Conservation (phyloP, 176 grass and related monocot genomes). For the Dendrocalamus sinicus region DNA sequence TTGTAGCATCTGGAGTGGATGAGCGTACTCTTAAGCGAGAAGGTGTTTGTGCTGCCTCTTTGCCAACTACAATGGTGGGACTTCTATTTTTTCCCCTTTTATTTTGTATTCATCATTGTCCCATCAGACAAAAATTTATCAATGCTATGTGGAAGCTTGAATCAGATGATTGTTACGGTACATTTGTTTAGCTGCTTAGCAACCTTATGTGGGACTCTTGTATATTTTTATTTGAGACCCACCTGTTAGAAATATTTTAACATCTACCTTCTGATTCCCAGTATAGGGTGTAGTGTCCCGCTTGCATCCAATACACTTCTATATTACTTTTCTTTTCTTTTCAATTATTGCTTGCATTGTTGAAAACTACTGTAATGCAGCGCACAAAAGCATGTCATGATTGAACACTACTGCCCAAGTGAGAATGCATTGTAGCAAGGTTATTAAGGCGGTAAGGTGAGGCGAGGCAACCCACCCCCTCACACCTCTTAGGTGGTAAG, state of each 20-base stretch:
- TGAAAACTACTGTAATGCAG: neutral
- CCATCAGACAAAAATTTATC: neutral
- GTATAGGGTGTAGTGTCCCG: neutral
- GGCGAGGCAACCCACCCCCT: too few relatives aligned
- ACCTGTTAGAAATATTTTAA: neutral
- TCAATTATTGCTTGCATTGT: neutral
- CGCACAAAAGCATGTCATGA: constrained; percentile 12
- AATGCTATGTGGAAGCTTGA: constrained; percentile 35
- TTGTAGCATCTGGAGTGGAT: constrained; percentile 95
- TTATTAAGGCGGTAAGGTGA: too few relatives aligned
- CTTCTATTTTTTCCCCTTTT: neutral
- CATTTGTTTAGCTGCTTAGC: neutral
- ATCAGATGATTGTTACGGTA: neutral
- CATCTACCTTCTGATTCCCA: neutral
- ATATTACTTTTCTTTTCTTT: neutral
- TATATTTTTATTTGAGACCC: neutral
- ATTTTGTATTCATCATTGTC: constrained; percentile 29
- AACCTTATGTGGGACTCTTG: neutral
- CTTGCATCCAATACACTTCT: neutral
- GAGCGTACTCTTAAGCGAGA: constrained; percentile 94
- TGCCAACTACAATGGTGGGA: constrained; percentile 94
- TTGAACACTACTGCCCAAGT: neutral
- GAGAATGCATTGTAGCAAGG: neutral
- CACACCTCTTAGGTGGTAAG: too few relatives aligned
- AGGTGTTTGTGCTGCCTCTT: constrained; percentile 97